Conservation (phyloP, 306 rosid species). For the Vigna radiata region DNA sequence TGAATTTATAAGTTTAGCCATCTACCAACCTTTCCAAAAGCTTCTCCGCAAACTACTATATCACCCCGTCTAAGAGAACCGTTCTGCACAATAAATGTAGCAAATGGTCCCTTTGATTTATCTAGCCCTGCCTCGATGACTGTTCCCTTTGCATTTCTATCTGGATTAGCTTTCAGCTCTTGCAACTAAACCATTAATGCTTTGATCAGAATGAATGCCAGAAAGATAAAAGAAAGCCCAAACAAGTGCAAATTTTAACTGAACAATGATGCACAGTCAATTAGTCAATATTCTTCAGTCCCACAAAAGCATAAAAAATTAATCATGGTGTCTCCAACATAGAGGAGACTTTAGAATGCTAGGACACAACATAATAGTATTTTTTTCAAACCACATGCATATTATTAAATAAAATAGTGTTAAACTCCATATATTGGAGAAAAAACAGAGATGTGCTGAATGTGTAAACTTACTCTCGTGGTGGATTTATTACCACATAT, state of each 20-base stretch:
- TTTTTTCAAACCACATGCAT: background rate
- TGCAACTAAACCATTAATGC: slow-evolving; percentile 73
- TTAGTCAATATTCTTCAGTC: slow-evolving; percentile 23
- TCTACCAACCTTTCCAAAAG: slow-evolving; percentile 91
- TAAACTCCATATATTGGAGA: slow-evolving; percentile 5
- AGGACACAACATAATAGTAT: background rate
- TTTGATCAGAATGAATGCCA: slow-evolving; percentile 47
- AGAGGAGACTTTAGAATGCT: slow-evolving; percentile 10
- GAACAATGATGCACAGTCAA: background rate
- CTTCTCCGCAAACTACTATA: slow-evolving; percentile 87
- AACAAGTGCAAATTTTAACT: slow-evolving; percentile 22
- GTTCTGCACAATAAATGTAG: slow-evolving; percentile 90
- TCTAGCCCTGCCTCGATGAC: slow-evolving; percentile 94
- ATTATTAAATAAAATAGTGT: slow-evolving; percentile 5
- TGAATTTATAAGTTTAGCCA: slow-evolving; percentile 19
- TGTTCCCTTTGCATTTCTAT: slow-evolving; percentile 90
- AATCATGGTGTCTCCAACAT: slow-evolving; percentile 23
- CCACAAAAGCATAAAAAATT: slow-evolving; percentile 32
- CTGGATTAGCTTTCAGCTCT: slow-evolving; percentile 98
- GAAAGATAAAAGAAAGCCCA: slow-evolving; percentile 34
- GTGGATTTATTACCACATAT: slow-evolving; percentile 19
- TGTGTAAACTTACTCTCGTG: background rate
- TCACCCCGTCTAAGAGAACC: slow-evolving; percentile 88
- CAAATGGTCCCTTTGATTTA: slow-evolving; percentile 93
- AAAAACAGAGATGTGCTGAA: slow-evolving; percentile 1